Evolutionary conservation across 2,329 filamentous ascomycete genomes (phyloP).

Genomic region (Cladorrhinum sp.): DNA sequence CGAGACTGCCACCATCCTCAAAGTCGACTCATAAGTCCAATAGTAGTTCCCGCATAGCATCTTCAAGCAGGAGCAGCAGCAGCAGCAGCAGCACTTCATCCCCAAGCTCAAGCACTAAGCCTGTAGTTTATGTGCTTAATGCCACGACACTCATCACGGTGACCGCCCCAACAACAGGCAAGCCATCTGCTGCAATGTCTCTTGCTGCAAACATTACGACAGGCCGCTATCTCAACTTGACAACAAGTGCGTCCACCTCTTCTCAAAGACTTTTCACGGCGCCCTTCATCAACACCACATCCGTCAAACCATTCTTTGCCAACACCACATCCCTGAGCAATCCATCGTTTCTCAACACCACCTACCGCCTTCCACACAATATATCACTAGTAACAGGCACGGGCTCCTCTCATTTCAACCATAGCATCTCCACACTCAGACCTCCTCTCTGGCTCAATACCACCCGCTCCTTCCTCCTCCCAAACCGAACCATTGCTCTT

Average conservation of each 20-base stretch:
- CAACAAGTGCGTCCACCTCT: not conserved
- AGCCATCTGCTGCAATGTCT: not conserved
- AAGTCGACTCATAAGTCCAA: constrained; percentile 2
- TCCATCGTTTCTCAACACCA: not conserved
- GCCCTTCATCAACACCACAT: not conserved
- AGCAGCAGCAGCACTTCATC: not conserved
- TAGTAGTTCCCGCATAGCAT: not conserved
- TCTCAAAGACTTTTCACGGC: not conserved
- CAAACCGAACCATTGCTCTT: not conserved
- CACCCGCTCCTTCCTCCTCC: not conserved
- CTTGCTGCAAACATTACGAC: constrained; percentile 1
- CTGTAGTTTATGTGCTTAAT: constrained; percentile 7
- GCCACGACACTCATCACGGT: constrained; percentile 6
- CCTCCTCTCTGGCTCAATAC: not conserved
- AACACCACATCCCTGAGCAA: not conserved
- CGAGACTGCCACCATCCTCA: not conserved
- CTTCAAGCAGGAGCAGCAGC: not conserved
- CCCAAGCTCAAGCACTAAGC: not conserved
- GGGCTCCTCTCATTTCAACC: not conserved
- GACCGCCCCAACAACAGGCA: not conserved
- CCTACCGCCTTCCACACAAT: not conserved
- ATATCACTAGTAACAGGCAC: not conserved
- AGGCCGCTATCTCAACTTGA: constrained; percentile 12
- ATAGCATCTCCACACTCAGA: not conserved
- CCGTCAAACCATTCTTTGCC: not conserved